Evolutionary conservation across 257 asterid genomes (phyloP), one percentile per base, ranked within the genome.

Genomic region (Gynochthodes officinalis): DNA sequence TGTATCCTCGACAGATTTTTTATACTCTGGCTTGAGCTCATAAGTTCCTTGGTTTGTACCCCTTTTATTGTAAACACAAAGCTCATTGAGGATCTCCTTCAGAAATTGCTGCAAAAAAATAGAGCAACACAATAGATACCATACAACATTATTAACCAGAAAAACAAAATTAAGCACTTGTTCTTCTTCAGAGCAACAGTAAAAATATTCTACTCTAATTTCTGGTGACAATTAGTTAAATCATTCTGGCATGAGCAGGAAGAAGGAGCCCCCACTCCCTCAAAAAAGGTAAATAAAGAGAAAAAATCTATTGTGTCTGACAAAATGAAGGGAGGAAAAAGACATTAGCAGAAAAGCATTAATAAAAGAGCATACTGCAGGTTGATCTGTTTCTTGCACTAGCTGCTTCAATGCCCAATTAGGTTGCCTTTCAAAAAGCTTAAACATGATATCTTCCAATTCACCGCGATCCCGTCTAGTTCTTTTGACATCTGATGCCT

Each of bases 341-440:
- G 48, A 23, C 42, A 52, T 37, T 12, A n/a, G 23, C n/a, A 10
- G 61, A 21, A 23, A 58, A 76, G 52, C 8, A 57, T 59, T 43
- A 62, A 67, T 70, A 61, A 71, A 79, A 68, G 59, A 58, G 53
- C 85, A 72, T 89, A 95, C 97, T 33, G 94, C 99, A 30, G 98
- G 97, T 83, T 92, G 99, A 81, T 95, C 96, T 1, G 99, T 90
- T 79, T 87, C 92, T 81, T 87, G 92, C 78, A 95, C 96, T 25
- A 95, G 89, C 87, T 89, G 97, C 88, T 90, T 90, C 81, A 92
- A 85, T 44, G 97, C 79, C 97, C 97, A 92, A 69, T 92, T 92
- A 66, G 98, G 94, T 71, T 95, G 96, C 73, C 86, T 84, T 80
- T 92, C 97, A 57, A 92, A 95, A 67, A 92, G 97, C 81, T 95